These are phyloP conservation scores for Malus sieversii DNA, from an alignment of 306 rosid genomes.

Conservation along the genomic window DNA sequence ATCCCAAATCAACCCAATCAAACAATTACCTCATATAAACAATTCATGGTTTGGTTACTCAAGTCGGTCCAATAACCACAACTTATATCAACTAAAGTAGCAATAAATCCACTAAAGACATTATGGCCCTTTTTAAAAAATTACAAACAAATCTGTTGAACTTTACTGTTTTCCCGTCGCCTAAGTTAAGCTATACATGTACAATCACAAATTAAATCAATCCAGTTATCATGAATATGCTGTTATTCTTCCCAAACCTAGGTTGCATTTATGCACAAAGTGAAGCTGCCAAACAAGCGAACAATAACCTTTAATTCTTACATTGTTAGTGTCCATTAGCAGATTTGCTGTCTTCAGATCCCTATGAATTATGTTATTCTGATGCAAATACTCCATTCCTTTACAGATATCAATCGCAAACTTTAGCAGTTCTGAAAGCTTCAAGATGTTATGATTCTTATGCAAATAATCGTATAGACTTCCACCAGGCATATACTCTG, in stretches of 20 bases:
- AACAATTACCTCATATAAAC: background rate
- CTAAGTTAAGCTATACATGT: background rate
- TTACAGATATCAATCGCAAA: constrained; percentile 87
- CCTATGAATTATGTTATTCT: constrained; percentile 76
- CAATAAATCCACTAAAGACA: background rate
- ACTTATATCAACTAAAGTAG: background rate
- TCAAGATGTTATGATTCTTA: constrained; percentile 71
- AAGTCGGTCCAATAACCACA: background rate
- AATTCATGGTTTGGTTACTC: background rate
- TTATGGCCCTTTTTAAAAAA: background rate
- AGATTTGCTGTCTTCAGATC: constrained; percentile 98
- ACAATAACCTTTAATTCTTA: constrained; percentile 36
- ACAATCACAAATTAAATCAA: background rate
- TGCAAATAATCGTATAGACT: constrained; percentile 95
- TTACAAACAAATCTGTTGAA: background rate
- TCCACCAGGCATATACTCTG: constrained; percentile 99
- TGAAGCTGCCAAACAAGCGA: constrained; percentile 5
- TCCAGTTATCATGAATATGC: background rate
- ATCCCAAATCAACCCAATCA: background rate
- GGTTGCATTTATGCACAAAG: background rate
- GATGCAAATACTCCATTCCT: constrained; percentile 97
- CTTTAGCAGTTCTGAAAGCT: constrained; percentile 64
- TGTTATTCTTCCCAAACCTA: background rate
- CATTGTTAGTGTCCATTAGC: constrained; percentile 77
- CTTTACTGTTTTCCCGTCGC: background rate